A percentile compares a stretch with the other conserved stretches of the same genome.
These are phyloP conservation scores for Botrytis fabae DNA, from an alignment of 2,329 filamentous ascomycete genomes.

Conservation along the genomic window DNA sequence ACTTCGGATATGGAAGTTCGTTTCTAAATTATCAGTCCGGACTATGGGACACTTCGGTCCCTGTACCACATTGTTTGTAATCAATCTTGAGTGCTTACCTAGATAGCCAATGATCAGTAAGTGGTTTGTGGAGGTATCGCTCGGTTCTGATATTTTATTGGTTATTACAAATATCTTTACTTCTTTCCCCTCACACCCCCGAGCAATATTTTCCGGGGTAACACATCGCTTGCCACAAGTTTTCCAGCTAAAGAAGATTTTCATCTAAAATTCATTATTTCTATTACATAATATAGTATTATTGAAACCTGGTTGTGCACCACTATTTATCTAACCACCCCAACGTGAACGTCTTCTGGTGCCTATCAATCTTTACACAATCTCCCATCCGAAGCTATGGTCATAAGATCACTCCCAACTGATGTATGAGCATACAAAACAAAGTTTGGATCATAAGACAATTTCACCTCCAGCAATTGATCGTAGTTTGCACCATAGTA, in stretches of 20 bases:
- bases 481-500: background rate
- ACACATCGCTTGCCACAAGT: background rate
- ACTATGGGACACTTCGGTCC: background rate
- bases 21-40: background rate
- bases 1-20: background rate
- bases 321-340: no score
- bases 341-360: no score
- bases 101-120: background rate
- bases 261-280: no score
- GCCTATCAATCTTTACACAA: background rate
- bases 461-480: background rate
- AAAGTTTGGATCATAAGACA: background rate
- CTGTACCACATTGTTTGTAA: background rate
- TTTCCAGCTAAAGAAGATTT: accelerated
- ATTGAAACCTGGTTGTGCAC: no score
- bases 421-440: constrained; percentile 1
- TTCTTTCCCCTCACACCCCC: background rate
- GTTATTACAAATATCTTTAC: background rate
- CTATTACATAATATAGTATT: no score
- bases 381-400: background rate
- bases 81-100: background rate
- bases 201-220: background rate
- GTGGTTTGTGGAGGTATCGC: background rate
- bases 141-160: background rate
- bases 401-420: background rate